phyloP scores from a whole-genome alignment of 352 stramenopile genomes.

The Detonula confervacea region DNA sequence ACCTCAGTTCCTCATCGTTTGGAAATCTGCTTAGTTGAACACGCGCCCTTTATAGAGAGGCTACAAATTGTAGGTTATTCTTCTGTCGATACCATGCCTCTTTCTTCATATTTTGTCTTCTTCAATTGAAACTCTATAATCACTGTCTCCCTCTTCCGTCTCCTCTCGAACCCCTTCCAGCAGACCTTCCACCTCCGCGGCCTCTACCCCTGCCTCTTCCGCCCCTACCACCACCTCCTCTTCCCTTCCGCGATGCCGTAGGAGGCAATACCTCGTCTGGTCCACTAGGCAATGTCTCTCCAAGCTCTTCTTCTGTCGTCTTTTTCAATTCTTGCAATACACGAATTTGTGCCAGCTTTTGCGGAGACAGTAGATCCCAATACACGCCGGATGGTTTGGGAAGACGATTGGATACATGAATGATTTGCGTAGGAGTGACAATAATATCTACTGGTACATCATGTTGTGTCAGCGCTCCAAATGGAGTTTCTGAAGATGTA shows the following conservation, averaged over 20 bases:
- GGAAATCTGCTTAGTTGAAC: too few species aligned
- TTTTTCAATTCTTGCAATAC: conserved; percentile 73
- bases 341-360: conserved; percentile 76
- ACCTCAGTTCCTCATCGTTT: too few species aligned
- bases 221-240: conserved; percentile 23
- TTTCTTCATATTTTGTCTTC: too few species aligned
- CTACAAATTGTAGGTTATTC: too few species aligned
- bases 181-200: not conserved
- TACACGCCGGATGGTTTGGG: conserved; percentile 74
- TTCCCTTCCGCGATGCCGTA: conserved; percentile 40
- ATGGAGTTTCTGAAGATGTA: conserved; percentile 8
- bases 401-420: conserved; percentile 62
- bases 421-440: conserved; percentile 70
- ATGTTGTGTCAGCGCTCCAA: conserved; percentile 64
- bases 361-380: conserved; percentile 76
- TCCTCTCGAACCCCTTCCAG: conserved; percentile 14
- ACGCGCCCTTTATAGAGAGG: too few species aligned
- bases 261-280: conserved; percentile 74
- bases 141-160: not conserved
- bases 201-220: conserved; percentile 25
- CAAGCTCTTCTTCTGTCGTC: conserved; percentile 59
- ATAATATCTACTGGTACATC: conserved; percentile 84
- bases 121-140: not conserved
- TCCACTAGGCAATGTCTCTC: conserved; percentile 55
- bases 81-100: too few species aligned